Percentiles rank a stretch among this genome's conserved stretches.
Conservation (phyloP, 768 basidiomycete species). For the Tulasnella calospora region DNA sequence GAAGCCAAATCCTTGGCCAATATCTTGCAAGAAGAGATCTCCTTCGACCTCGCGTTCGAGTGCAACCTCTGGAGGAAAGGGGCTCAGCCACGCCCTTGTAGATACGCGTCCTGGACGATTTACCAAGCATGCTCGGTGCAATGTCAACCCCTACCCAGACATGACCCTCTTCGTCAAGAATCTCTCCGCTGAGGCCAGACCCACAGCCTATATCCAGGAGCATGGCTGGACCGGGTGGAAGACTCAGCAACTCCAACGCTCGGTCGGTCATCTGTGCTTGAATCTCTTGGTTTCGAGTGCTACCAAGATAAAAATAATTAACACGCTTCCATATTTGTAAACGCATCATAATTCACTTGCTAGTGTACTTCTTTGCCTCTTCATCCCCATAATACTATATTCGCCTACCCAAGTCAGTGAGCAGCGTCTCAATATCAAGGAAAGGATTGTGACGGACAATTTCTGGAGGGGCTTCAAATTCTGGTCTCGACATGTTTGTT, state of each 20-base stretch:
- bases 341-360: slow-evolving; percentile 55
- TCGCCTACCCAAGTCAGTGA: not conserved
- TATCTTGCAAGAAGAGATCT: slow-evolving; percentile 93
- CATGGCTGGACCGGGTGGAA: slow-evolving; percentile 75
- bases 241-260: slow-evolving; percentile 82
- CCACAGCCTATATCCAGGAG: slow-evolving; percentile 96
- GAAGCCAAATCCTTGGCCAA: slow-evolving; percentile 97
- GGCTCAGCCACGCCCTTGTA: not conserved
- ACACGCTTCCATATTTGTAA: not conserved
- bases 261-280: slow-evolving; percentile 97
- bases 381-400: slow-evolving; percentile 90
- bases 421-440: slow-evolving; percentile 8
- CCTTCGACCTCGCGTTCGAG: slow-evolving; percentile 93
- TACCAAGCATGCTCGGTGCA: slow-evolving; percentile 94
- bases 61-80: slow-evolving; percentile 68
- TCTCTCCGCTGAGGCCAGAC: slow-evolving; percentile 93
- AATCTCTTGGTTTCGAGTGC: slow-evolving; percentile 92
- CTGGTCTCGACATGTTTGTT: slow-evolving; percentile 71
- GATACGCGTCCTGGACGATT: slow-evolving; percentile 33
- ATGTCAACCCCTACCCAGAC: slow-evolving; percentile 92
- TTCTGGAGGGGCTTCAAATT: slow-evolving; percentile 83
- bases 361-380: slow-evolving; percentile 95
- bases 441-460: slow-evolving; percentile 53
- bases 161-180: slow-evolving; percentile 90
- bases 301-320: slow-evolving; percentile 34